Evolutionary conservation across 352 stramenopile genomes (phyloP).

Genomic region (Globisporangium camurandrum): DNA sequence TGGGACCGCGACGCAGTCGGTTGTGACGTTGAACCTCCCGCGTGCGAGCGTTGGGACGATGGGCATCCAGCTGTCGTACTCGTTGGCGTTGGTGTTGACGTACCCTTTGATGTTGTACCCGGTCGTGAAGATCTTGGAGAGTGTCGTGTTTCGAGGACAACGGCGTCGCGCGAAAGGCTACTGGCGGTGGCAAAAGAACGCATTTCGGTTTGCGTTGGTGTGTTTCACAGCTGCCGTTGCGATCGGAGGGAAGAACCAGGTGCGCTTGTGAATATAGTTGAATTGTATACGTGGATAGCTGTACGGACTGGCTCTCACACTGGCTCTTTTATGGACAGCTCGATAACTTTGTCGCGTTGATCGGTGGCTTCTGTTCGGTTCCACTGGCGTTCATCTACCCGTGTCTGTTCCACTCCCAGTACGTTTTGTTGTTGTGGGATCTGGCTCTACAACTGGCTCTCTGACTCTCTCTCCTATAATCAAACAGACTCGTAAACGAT

Average conservation of each 20-base stretch:
- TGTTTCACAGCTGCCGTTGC: constrained; percentile 52
- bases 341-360: constrained; percentile 67
- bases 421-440: constrained; percentile 1
- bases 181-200: constrained; percentile 65
- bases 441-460: neutral
- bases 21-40: constrained; percentile 67
- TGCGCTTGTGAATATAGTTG: neutral
- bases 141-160: neutral
- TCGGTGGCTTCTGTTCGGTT: constrained; percentile 66
- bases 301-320: neutral
- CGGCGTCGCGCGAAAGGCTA: constrained; percentile 41
- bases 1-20: constrained; percentile 48
- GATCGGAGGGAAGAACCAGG: constrained; percentile 54
- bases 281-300: neutral
- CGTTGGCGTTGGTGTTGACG: constrained; percentile 63
- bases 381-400: constrained; percentile 69
- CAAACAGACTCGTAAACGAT: constrained; percentile 27
- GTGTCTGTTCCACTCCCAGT: constrained; percentile 52
- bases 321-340: constrained; percentile 12
- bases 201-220: constrained; percentile 51
- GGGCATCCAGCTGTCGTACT: constrained; percentile 75
- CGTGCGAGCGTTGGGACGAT: constrained; percentile 67
- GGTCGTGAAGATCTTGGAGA: constrained; percentile 80
- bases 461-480: neutral
- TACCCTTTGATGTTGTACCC: constrained; percentile 79